Percentiles rank a stretch among this genome's conserved stretches.
phyloP scores from a whole-genome alignment of 495 filamentous ascomycete species.

The Podospora anserina region DNA sequence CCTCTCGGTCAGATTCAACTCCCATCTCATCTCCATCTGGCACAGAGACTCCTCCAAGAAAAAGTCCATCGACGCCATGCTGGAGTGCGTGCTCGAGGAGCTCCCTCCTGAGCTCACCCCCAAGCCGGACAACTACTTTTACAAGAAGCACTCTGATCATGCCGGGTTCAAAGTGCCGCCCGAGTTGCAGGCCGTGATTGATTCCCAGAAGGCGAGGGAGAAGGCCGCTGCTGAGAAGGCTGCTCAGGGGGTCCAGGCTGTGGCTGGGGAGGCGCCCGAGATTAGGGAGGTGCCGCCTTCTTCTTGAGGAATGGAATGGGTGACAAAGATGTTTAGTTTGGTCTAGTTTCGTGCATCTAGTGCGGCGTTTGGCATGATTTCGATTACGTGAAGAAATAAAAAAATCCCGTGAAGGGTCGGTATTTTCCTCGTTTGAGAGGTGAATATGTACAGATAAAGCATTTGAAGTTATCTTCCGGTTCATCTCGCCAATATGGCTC shows the following conservation, averaged over 20 bases:
- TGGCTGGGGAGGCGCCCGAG: conserved; percentile 13
- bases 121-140: conserved; percentile 66
- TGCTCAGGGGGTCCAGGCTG: background rate
- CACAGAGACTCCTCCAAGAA: conserved; percentile 75
- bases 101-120: conserved; percentile 65
- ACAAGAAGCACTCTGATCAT: conserved; percentile 58
- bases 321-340: conserved; percentile 14
- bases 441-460: background rate
- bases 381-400: background rate
- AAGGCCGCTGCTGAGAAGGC: conserved; percentile 28
- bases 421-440: background rate
- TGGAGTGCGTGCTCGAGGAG: conserved; percentile 63
- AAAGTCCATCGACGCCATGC: conserved; percentile 66
- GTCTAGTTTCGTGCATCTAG: background rate
- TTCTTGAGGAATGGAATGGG: background rate
- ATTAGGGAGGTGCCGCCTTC: conserved; percentile 21
- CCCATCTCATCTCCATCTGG: conserved; percentile 80
- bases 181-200: conserved; percentile 47
- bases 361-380: background rate
- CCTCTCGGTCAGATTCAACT: conserved; percentile 70
- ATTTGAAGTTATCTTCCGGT: background rate
- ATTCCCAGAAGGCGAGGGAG: conserved; percentile 47
- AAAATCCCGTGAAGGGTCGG: background rate
- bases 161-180: conserved; percentile 55
- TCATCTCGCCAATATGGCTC: background rate